Evolutionary conservation across 768 basidiomycete species (phyloP).

Genomic region (Tylopilus balloui): DNA sequence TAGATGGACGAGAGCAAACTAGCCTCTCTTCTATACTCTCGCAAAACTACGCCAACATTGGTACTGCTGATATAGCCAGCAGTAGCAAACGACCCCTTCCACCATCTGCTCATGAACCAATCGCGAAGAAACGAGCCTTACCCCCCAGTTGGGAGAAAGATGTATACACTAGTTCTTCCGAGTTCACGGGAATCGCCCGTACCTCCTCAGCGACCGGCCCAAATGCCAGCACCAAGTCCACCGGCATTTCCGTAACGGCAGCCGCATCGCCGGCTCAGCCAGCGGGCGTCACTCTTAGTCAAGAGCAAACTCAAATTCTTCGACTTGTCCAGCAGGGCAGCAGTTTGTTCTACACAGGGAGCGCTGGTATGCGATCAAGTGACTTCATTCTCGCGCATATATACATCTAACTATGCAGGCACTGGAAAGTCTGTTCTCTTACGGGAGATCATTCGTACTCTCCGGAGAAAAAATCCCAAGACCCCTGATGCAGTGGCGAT

Average conservation of each 20-base stretch:
- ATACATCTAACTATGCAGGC: constrained; percentile 44
- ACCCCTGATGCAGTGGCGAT: constrained; percentile 77
- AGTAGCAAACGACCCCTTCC: constrained; percentile 34
- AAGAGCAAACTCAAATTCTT: constrained; percentile 83
- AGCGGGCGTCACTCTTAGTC: constrained; percentile 61
- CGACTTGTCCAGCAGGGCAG: constrained; percentile 66
- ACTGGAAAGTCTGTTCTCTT: constrained; percentile 96
- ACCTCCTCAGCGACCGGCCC: constrained; percentile 13
- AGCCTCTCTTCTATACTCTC: constrained; percentile 16
- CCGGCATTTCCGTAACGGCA: neutral
- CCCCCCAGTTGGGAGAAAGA: constrained; percentile 47
- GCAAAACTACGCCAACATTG: constrained; percentile 11
- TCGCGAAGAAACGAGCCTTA: constrained; percentile 53
- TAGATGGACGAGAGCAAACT: constrained; percentile 38
- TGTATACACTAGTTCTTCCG: constrained; percentile 35
- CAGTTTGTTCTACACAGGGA: constrained; percentile 94
- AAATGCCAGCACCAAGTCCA: constrained; percentile 5
- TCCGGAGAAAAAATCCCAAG: constrained; percentile 53
- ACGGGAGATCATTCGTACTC: constrained; percentile 78
- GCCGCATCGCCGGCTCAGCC: constrained; percentile 18
- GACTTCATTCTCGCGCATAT: constrained; percentile 15
- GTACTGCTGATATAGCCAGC: constrained; percentile 18
- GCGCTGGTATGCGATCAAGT: constrained; percentile 66
- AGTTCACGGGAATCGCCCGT: constrained; percentile 22
- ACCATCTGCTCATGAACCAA: constrained; percentile 19